These are phyloP conservation scores for Clathrospora elynae DNA, from an alignment of 2,329 filamentous ascomycete genomes.

Conservation along the genomic window DNA sequence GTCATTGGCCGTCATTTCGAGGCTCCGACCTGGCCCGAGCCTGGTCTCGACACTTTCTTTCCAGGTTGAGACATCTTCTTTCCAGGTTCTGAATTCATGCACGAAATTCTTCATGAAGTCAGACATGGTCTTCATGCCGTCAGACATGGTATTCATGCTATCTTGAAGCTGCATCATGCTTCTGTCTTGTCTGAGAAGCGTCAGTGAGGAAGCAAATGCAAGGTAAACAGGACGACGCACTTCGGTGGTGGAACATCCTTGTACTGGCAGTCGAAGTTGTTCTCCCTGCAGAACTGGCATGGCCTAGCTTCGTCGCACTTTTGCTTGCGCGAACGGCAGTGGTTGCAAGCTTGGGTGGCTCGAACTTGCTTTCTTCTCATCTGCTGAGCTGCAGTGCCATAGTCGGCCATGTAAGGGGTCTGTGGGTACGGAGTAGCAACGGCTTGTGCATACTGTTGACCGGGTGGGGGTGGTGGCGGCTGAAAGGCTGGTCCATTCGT, in stretches of 20 bases:
- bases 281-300: slow-evolving; percentile 75
- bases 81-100: slow-evolving; percentile 41
- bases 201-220: slow-evolving; percentile 18
- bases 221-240: slow-evolving; percentile 57
- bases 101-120: slow-evolving; percentile 39
- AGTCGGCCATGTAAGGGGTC: slow-evolving; percentile 39
- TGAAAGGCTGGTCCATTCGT: slow-evolving; percentile 41
- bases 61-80: slow-evolving; percentile 39
- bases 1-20: slow-evolving; percentile 30
- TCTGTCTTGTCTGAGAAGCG: slow-evolving; percentile 51
- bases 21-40: slow-evolving; percentile 23
- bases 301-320: slow-evolving; percentile 50
- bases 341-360: slow-evolving; percentile 68
- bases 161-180: slow-evolving; percentile 57
- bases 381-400: slow-evolving; percentile 29
- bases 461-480: slow-evolving; percentile 34
- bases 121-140: slow-evolving; percentile 49
- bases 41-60: slow-evolving; percentile 41
- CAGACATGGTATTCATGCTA: slow-evolving; percentile 49
- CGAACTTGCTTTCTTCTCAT: slow-evolving; percentile 46
- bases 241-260: slow-evolving; percentile 90
- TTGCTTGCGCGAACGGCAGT: slow-evolving; percentile 50
- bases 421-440: slow-evolving; percentile 31
- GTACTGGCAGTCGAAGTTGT: slow-evolving; percentile 82
- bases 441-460: slow-evolving; percentile 40